phyloP scores from a whole-genome alignment of 495 filamentous ascomycete genomes.

The Poronia punctata region DNA sequence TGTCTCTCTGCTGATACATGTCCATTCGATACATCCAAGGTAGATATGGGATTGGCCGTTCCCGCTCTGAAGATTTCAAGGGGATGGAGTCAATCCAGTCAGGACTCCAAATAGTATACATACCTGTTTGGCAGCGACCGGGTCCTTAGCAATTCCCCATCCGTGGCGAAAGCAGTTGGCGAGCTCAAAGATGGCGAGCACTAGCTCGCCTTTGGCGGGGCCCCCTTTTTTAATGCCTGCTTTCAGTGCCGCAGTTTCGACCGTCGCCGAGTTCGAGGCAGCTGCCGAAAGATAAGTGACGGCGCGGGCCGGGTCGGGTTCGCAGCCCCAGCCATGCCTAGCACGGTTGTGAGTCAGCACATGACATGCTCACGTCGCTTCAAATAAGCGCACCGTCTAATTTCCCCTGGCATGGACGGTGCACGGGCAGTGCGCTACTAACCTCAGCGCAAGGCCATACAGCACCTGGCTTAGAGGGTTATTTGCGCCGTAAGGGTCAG shows the following conservation, averaged over 20 bases:
- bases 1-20: slow-evolving; percentile 2
- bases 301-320: slow-evolving; percentile 61
- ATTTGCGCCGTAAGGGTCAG: slow-evolving; percentile 76
- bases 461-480: slow-evolving; percentile 94
- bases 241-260: slow-evolving; percentile 75
- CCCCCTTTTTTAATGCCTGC: slow-evolving; percentile 90
- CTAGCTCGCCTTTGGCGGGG: slow-evolving; percentile 90
- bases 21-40: neutral
- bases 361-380: neutral
- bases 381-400: no score
- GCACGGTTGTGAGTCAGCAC: slow-evolving; percentile 13
- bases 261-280: slow-evolving; percentile 80
- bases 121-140: slow-evolving; percentile 68
- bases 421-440: slow-evolving; percentile 24
- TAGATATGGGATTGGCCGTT: no score
- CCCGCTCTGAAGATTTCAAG: neutral
- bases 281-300: slow-evolving; percentile 79
- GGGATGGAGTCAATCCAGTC: neutral
- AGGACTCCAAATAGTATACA: slow-evolving; percentile 9
- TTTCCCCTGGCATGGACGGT: neutral
- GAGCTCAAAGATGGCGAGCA: slow-evolving; percentile 93
- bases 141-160: slow-evolving; percentile 88
- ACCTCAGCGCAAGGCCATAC: slow-evolving; percentile 90
- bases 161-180: slow-evolving; percentile 95
- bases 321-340: slow-evolving; percentile 92